Percentiles rank a stretch among this genome's conserved stretches.
Conservation (phyloP, 2,329 filamentous ascomycete species). For the Botrytis hyacinthi region DNA sequence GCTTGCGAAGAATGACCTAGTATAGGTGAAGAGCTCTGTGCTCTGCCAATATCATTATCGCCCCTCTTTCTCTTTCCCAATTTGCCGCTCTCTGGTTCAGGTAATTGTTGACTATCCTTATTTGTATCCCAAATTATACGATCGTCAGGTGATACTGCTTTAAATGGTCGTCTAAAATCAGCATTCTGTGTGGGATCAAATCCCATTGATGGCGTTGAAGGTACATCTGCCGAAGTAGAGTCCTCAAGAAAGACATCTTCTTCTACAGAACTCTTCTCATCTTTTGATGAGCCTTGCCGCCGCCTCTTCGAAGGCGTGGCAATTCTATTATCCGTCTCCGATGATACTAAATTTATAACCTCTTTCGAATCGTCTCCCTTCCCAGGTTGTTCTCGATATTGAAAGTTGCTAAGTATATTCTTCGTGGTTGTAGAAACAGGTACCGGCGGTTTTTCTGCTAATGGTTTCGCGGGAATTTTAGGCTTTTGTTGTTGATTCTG, state of each 20-base stretch:
- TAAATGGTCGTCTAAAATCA: slow-evolving; percentile 40
- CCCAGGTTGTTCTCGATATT: slow-evolving; percentile 45
- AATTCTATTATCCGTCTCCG: slow-evolving; percentile 33
- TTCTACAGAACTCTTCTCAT: background rate
- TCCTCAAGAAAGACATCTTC: background rate
- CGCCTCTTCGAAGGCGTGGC: slow-evolving; percentile 14
- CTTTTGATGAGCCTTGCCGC: background rate
- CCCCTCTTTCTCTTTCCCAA: slow-evolving; percentile 20
- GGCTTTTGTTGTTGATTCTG: slow-evolving; percentile 25
- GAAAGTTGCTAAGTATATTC: slow-evolving; percentile 57
- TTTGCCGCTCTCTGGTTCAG: slow-evolving; percentile 47
- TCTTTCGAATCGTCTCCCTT: slow-evolving; percentile 31
- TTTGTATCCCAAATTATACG: slow-evolving; percentile 58
- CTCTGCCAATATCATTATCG: slow-evolving; percentile 40
- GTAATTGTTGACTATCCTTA: slow-evolving; percentile 43
- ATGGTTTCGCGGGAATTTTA: slow-evolving; percentile 28
- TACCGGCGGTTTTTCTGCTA: slow-evolving; percentile 35
- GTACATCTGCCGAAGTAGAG: slow-evolving; percentile 21
- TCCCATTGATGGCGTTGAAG: slow-evolving; percentile 52
- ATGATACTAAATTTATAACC: slow-evolving; percentile 27
- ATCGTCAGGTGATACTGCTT: slow-evolving; percentile 58
- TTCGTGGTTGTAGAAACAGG: slow-evolving; percentile 55
- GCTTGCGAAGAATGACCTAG: slow-evolving; percentile 43
- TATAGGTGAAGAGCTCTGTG: slow-evolving; percentile 68
- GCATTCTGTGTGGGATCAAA: slow-evolving; percentile 39